These are phyloP conservation scores for Micromonas commoda DNA, from an alignment of 139 green algal genomes.

Conservation along the genomic window DNA sequence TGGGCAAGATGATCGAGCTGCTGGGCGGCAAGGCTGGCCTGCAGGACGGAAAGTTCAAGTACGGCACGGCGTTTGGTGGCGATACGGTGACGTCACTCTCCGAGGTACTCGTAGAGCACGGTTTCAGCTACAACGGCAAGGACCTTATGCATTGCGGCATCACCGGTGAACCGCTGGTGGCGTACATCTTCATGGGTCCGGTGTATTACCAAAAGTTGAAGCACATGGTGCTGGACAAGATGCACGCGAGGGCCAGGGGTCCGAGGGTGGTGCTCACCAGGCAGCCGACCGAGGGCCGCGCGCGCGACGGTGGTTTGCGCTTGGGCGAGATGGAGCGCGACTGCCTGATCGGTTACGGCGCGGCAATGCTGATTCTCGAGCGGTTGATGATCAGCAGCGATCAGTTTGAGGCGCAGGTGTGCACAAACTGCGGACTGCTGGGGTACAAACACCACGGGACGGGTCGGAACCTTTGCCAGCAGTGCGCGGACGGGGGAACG, in stretches of 20 bases:
- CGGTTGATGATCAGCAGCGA: constrained; percentile 95
- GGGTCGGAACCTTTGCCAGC: constrained; percentile 53
- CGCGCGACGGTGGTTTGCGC: constrained; percentile 70
- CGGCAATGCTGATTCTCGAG: constrained; percentile 90
- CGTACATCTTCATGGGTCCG: constrained; percentile 97
- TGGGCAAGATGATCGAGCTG: constrained; percentile 95
- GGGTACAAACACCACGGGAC: constrained; percentile 75
- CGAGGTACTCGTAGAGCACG: constrained; percentile 67
- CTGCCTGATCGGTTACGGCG: constrained; percentile 89
- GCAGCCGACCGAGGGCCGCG: constrained; percentile 93
- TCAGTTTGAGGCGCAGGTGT: constrained; percentile 92
- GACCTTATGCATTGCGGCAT: constrained; percentile 73
- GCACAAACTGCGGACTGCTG: constrained; percentile 85
- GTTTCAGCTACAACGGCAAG: constrained; percentile 68
- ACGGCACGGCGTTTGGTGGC: constrained; percentile 89
- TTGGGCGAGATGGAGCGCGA: constrained; percentile 96
- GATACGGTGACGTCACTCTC: constrained; percentile 58
- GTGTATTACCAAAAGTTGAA: constrained; percentile 99
- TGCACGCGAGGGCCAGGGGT: constrained; percentile 78
- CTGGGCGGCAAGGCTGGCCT: constrained; percentile 87
- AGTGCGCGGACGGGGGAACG: constrained; percentile 50
- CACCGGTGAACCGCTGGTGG: constrained; percentile 85
- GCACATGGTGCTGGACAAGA: constrained; percentile 99
- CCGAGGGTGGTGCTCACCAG: constrained; percentile 82
- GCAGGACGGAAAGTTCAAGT: constrained; percentile 41